Evolutionary conservation across 2,329 filamentous ascomycete genomes (phyloP), one percentile per base, ranked within the genome.

Genomic region (Neonectria ditissima): DNA sequence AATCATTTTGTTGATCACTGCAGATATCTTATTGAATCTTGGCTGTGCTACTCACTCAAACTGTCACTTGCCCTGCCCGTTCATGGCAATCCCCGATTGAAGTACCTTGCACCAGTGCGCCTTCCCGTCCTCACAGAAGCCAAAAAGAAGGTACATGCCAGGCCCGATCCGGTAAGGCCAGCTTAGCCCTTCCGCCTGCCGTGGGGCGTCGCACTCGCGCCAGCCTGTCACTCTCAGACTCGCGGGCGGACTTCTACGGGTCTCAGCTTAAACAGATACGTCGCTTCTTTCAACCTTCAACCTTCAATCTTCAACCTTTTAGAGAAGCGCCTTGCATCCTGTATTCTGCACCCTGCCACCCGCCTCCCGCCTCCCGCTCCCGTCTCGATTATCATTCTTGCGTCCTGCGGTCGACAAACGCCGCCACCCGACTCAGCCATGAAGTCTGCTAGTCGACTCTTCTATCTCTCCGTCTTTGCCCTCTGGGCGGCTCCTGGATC

Each of bases 381-480:
- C 37, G 37, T n/a, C 20, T n/a, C 32, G 32, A 14, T 37, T 37
- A 14, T 37, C 14, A 14, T 13, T 8, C 34, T 37, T n/a, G 34
- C 34, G 34, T 37, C 34, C 14, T 16, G 16, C 34, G 28, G 28
- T 8, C 28, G 28, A 30, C 28, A 30, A 10, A 30, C 28, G 28
- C 28, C 7, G 28, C 28, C 28, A 30, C 28, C 28, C 28, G 28
- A 7, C 6, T 30, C 28, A 37, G 37, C 64, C 66, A 88, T 88
- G 86, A 85, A 80, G 75, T 78, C 84, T 69, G 85, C 84, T 41
- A 80, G 82, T 68, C 83, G 82, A 70, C 77, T 86, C 55, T 87
- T 88, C 72, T 88, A 83, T 73, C 81, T 88, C 65, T 82, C 83
- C 32, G 75, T 88, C 62, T 87, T 88, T 76, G 79, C 85, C 64